phyloP scores from a whole-genome alignment of 345 rosid genomes.

The Citrus glauca region DNA sequence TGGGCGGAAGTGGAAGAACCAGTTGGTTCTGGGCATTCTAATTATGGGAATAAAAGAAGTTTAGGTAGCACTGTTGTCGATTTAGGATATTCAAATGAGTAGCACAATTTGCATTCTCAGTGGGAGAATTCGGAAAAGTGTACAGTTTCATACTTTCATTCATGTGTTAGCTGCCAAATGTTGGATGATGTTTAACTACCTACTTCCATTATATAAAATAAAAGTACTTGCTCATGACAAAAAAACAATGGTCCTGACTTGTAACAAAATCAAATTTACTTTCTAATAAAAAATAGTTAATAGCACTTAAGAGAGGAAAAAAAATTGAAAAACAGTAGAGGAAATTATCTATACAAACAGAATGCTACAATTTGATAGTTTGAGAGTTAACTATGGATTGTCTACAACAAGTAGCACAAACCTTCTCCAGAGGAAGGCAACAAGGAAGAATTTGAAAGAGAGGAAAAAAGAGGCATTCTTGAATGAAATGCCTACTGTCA shows the following conservation, averaged over 20 bases:
- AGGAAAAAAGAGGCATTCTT: background rate
- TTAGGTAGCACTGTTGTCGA: conserved; percentile 15
- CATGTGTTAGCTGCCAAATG: background rate
- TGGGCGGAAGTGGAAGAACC: conserved; percentile 34
- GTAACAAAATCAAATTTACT: background rate
- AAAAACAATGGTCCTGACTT: background rate
- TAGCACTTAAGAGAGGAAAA: background rate
- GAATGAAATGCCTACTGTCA: conserved; percentile 1
- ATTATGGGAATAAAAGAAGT: conserved; percentile 22
- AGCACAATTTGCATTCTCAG: conserved; percentile 30
- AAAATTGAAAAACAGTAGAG: background rate
- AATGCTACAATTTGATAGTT: conserved; percentile 6
- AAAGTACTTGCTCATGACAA: background rate
- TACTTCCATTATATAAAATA: background rate
- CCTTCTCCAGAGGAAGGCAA: background rate
- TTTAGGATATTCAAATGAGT: conserved; percentile 20
- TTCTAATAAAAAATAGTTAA: background rate
- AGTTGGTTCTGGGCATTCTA: conserved; percentile 10
- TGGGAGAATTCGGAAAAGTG: conserved; percentile 19
- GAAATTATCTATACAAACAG: background rate
- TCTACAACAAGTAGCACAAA: conserved; percentile 6
- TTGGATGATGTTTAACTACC: background rate
- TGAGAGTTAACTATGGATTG: background rate
- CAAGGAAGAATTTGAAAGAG: background rate
- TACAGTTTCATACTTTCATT: background rate